These are phyloP conservation scores for Verticillium isaacii DNA, from an alignment of 2,329 filamentous ascomycete species.

Conservation along the genomic window DNA sequence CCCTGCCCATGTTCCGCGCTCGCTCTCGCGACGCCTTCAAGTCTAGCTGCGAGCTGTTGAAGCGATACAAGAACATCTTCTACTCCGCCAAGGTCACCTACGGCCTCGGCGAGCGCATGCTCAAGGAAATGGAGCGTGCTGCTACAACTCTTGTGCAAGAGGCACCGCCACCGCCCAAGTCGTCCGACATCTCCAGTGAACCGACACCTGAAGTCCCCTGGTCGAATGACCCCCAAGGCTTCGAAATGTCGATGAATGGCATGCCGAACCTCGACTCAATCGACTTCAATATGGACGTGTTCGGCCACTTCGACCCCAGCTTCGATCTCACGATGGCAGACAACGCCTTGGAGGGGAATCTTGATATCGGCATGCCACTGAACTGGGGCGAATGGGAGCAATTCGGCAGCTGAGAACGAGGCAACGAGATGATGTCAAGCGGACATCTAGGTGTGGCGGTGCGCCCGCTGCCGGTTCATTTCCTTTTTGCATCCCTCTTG, in stretches of 20 bases:
- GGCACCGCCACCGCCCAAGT: slow-evolving; percentile 1
- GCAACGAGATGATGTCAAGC: too few species aligned
- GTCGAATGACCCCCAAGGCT: not conserved
- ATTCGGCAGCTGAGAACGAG: slow-evolving; percentile 18
- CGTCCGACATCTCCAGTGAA: slow-evolving; percentile 2
- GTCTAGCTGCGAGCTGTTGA: slow-evolving; percentile 47
- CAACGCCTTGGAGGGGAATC: slow-evolving; percentile 47
- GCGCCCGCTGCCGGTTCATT: too few species aligned
- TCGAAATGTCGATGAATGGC: not conserved
- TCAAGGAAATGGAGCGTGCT: slow-evolving; percentile 52
- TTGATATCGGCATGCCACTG: slow-evolving; percentile 48
- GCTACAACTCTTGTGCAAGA: slow-evolving; percentile 34
- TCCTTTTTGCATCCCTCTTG: too few species aligned
- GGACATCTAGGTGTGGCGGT: too few species aligned
- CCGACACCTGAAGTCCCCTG: not conserved
- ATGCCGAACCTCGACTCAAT: slow-evolving; percentile 28
- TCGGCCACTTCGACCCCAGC: slow-evolving; percentile 49
- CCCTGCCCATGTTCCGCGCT: slow-evolving; percentile 52
- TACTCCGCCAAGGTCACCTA: slow-evolving; percentile 52
- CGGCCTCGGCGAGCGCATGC: slow-evolving; percentile 47
- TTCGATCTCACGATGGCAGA: slow-evolving; percentile 51
- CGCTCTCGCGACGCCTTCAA: slow-evolving; percentile 51
- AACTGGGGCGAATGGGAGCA: slow-evolving; percentile 45
- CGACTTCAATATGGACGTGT: slow-evolving; percentile 39
- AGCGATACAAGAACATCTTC: slow-evolving; percentile 50